Conservation (phyloP, 192 early-diverging fungal species). For the Martensiomyces pterosporus region DNA sequence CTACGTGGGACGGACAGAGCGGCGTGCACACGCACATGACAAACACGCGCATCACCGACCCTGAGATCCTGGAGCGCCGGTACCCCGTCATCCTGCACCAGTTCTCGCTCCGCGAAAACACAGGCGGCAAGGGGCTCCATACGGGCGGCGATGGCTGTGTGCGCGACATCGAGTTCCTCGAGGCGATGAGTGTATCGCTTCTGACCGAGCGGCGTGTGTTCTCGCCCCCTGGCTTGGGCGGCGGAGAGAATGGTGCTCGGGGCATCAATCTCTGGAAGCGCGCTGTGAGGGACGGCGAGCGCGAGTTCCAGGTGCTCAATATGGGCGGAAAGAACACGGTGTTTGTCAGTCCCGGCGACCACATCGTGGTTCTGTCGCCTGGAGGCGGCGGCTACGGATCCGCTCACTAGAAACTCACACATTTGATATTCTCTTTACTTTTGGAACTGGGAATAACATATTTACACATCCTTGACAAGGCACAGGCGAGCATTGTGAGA, state of each 20-base stretch:
- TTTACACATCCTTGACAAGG: too few relatives aligned
- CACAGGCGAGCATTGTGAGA: too few relatives aligned
- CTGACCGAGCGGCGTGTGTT: constrained; percentile 89
- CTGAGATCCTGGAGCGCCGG: constrained; percentile 87
- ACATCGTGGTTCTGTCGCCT: constrained; percentile 80
- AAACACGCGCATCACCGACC: constrained; percentile 96
- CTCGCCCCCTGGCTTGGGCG: constrained; percentile 79
- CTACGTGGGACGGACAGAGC: constrained; percentile 82
- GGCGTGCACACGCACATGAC: constrained; percentile 89
- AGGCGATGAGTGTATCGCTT: constrained; percentile 82
- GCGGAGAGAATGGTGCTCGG: constrained; percentile 65
- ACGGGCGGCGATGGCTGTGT: constrained; percentile 86
- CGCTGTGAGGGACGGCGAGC: constrained; percentile 1
- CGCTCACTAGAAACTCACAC: too few relatives aligned
- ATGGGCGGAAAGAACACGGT: constrained; percentile 89
- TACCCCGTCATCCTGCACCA: constrained; percentile 86
- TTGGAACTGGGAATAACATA: too few relatives aligned
- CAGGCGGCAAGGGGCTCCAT: constrained; percentile 75
- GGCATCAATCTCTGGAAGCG: constrained; percentile 83
- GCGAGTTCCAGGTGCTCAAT: constrained; percentile 51
- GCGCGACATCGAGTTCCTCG: constrained; percentile 92
- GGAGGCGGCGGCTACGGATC: constrained; percentile 88
- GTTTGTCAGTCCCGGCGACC: constrained; percentile 70
- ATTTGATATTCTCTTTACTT: too few relatives aligned
- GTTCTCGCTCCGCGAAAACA: constrained; percentile 70